These are phyloP conservation scores for Priceomyces fermenticarens DNA, from an alignment of 805 yeast genomes.

Conservation along the genomic window DNA sequence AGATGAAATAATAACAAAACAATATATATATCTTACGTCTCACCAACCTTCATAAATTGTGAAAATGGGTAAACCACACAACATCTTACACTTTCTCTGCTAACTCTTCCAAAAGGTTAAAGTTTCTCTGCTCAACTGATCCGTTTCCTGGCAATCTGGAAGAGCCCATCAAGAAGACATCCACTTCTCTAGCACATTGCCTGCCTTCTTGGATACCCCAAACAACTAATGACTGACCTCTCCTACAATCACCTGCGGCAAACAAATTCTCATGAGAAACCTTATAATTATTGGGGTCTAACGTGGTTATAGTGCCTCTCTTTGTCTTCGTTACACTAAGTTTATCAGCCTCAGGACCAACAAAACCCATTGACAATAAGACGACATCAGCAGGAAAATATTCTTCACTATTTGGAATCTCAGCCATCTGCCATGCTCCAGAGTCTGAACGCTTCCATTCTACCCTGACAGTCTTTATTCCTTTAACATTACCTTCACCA, in stretches of 20 bases:
- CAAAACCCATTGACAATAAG: constrained; percentile 92
- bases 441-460: constrained; percentile 96
- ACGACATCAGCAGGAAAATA: constrained; percentile 93
- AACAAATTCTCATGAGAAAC: constrained; percentile 70
- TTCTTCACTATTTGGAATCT: constrained; percentile 92
- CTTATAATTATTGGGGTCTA: constrained; percentile 60
- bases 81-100: constrained; percentile 51
- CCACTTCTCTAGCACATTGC: constrained; percentile 96
- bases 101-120: constrained; percentile 69
- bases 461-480: constrained; percentile 93
- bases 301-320: constrained; percentile 79
- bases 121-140: constrained; percentile 83
- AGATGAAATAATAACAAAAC: no score
- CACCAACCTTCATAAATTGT: no score
- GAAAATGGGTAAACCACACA: no score
- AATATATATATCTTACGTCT: no score
- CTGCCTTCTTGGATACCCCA: constrained; percentile 99
- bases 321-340: constrained; percentile 66
- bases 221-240: constrained; percentile 96
- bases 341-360: constrained; percentile 89
- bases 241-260: constrained; percentile 98
- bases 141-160: constrained; percentile 92
- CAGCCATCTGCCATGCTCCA: constrained; percentile 99
- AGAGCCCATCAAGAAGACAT: constrained; percentile 69
- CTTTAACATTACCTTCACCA: constrained; percentile 91